These are phyloP conservation scores for Thelonectria olida DNA, from an alignment of 2,329 filamentous ascomycete genomes.

Conservation along the genomic window DNA sequence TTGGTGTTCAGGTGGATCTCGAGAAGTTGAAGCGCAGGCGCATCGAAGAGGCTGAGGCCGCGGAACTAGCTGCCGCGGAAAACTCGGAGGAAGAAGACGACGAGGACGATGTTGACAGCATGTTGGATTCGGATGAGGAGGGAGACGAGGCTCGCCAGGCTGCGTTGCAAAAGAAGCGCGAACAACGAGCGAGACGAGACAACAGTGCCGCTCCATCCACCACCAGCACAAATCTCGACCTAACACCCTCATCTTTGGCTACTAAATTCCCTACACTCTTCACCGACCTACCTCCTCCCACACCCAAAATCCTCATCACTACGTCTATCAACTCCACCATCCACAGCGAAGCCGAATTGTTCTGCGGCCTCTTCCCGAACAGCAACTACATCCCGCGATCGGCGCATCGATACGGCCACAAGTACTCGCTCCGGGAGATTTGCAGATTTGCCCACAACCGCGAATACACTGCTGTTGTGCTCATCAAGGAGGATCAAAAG, in stretches of 20 bases:
- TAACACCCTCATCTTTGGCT: slow-evolving; percentile 67
- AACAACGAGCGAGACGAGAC: slow-evolving; percentile 57
- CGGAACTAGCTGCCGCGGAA: slow-evolving; percentile 58
- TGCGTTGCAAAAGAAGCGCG: slow-evolving; percentile 53
- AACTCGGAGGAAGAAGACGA: slow-evolving; percentile 56
- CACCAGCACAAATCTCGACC: slow-evolving; percentile 70
- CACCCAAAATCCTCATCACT: slow-evolving; percentile 90
- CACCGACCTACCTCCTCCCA: slow-evolving; percentile 64
- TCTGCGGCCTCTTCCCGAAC: slow-evolving; percentile 87
- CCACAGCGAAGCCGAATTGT: slow-evolving; percentile 81
- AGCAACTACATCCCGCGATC: slow-evolving; percentile 87
- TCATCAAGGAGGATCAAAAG: slow-evolving; percentile 91
- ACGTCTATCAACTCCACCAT: slow-evolving; percentile 90
- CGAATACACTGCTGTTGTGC: slow-evolving; percentile 83
- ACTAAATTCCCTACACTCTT: slow-evolving; percentile 72
- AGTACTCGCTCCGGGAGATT: slow-evolving; percentile 93
- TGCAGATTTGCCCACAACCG: slow-evolving; percentile 83
- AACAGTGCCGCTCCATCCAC: slow-evolving; percentile 66
- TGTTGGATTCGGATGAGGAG: slow-evolving; percentile 74
- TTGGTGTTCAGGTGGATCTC: slow-evolving; percentile 66
- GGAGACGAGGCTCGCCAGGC: slow-evolving; percentile 59
- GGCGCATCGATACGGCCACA: slow-evolving; percentile 84
- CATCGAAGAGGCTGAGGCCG: slow-evolving; percentile 62
- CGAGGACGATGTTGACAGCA: slow-evolving; percentile 76
- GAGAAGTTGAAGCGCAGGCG: slow-evolving; percentile 67